Conservation (phyloP, 2,329 filamentous ascomycete species). For the Tolypocladium cylindrosporum region DNA sequence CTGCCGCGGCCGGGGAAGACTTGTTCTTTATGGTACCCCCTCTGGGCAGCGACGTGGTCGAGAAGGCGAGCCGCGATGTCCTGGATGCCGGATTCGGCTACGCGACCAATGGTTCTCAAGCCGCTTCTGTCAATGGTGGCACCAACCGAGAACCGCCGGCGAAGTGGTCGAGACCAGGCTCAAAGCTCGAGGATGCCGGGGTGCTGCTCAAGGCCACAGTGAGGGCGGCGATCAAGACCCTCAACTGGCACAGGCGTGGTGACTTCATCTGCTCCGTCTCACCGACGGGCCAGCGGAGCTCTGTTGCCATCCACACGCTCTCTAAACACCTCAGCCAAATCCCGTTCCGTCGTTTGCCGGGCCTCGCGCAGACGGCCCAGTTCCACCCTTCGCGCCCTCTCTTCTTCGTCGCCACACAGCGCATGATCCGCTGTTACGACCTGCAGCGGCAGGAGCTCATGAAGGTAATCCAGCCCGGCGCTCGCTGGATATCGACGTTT, state of each 20-base stretch:
- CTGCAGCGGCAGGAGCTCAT: constrained; percentile 83
- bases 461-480: constrained; percentile 88
- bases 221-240: constrained; percentile 69
- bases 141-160: constrained; percentile 65
- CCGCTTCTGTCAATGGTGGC: constrained; percentile 29
- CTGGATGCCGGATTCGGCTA: constrained; percentile 91
- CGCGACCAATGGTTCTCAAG: constrained; percentile 56
- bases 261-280: constrained; percentile 93
- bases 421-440: constrained; percentile 88
- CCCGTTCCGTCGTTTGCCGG: constrained; percentile 72
- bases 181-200: constrained; percentile 63
- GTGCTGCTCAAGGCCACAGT: constrained; percentile 76
- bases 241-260: constrained; percentile 88
- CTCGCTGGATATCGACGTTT: constrained; percentile 86
- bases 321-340: constrained; percentile 92
- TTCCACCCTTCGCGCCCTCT: constrained; percentile 92
- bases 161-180: constrained; percentile 73
- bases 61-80: constrained; percentile 63
- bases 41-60: constrained; percentile 61
- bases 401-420: constrained; percentile 93
- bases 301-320: constrained; percentile 88
- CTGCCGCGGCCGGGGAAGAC: constrained; percentile 75
- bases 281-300: constrained; percentile 64
- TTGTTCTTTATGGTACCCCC: constrained; percentile 76
- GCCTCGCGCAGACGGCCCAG: constrained; percentile 73